Conservation (phyloP, 345 rosid species). For the Cardamine resedifolia region DNA sequence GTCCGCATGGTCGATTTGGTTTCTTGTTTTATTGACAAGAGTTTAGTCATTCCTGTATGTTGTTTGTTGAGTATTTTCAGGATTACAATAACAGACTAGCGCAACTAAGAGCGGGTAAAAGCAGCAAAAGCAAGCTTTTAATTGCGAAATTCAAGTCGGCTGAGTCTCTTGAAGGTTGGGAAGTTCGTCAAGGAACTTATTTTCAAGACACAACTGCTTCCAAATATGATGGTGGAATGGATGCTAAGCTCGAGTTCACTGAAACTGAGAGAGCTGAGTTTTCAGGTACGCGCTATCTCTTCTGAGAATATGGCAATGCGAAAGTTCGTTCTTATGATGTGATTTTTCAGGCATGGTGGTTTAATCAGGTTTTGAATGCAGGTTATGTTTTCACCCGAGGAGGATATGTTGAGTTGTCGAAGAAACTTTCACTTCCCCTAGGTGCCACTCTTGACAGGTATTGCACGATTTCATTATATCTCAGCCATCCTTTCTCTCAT, state of each 20-base stretch:
- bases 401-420: constrained; percentile 89
- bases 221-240: constrained; percentile 94
- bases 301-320: neutral
- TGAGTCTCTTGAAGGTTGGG: constrained; percentile 77
- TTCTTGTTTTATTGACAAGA: neutral
- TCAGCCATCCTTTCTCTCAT: neutral
- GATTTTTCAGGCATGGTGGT: neutral
- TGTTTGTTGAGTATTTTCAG: constrained; percentile 39
- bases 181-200: constrained; percentile 85
- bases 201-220: constrained; percentile 80
- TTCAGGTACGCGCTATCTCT: constrained; percentile 54
- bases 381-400: constrained; percentile 93
- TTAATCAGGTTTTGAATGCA: constrained; percentile 29
- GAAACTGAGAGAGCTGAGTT: constrained; percentile 85
- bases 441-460: constrained; percentile 96
- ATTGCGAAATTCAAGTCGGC: constrained; percentile 75
- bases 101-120: constrained; percentile 82
- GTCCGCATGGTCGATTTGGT: neutral
- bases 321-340: constrained; percentile 5
- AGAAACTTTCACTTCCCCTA: constrained; percentile 70
- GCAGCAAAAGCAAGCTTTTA: constrained; percentile 96
- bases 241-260: constrained; percentile 83
- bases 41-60: neutral
- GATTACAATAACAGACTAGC: constrained; percentile 86
- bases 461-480: neutral